Evolutionary conservation across 805 yeast genomes (phyloP), one percentile per base, ranked within the genome.

Genomic region (Nakazawaea ernobii): DNA sequence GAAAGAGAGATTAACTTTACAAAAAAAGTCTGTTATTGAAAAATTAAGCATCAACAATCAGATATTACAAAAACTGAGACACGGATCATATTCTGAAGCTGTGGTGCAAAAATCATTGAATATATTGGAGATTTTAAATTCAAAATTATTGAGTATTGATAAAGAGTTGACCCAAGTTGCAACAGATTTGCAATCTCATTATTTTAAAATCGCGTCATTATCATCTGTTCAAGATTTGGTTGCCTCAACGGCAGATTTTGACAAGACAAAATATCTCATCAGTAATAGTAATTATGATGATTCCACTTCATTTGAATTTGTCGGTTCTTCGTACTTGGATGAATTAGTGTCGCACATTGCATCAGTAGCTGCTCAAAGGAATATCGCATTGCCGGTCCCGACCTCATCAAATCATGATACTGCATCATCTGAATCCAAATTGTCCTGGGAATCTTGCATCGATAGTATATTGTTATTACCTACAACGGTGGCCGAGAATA

Each of bases 281-380:
- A 15, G 37, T 4, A 35, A 26, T 26, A 27, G 8, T 26, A 13
- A 20, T 3, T n/a, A 42, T 24, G 45, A 33, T 20, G 27, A 32
- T 24, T 24, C 30, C 7, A 36, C 36, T 14, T 6, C 42, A 9
- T 32, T 35, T 13, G 42, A 44, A 13, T 44, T 44, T 32, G 32
- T 24, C 5, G 48, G 43, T 5, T 32, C 48, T 4, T 32, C 43
- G 6, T 32, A 39, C 30, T 42, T 75, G 51, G 82, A 77, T 43
- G 66, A 67, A 15, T 53, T 78, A 26, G 69, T 75, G 27, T 61
- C 78, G 0, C 73, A 74, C 40, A 63, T 77, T 10, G 74, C 73
- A 30, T 68, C 78, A 0, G 56, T 70, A 7, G 72, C 80, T 0
- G 76, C 70, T 8, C 74, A 71, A 46, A 61, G 65, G 40, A 63